These are phyloP conservation scores for Suhomyces xylopsoci DNA, from an alignment of 805 yeast genomes.

Conservation along the genomic window DNA sequence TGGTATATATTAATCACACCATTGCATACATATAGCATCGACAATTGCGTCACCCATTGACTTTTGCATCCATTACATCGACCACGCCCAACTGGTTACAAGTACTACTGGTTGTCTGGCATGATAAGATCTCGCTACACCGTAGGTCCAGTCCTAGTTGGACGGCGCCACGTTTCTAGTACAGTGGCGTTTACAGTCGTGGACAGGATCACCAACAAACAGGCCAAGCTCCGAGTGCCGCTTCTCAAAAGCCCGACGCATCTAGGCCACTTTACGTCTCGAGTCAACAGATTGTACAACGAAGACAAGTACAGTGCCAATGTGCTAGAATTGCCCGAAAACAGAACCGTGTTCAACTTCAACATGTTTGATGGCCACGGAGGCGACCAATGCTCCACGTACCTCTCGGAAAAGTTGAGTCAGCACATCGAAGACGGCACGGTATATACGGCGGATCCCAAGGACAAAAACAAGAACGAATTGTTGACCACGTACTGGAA, in stretches of 20 bases:
- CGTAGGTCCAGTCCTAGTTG: neutral
- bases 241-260: constrained; percentile 64
- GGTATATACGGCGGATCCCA: constrained; percentile 17
- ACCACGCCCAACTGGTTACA: neutral
- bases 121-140: neutral
- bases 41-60: no score
- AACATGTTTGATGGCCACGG: constrained; percentile 95
- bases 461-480: constrained; percentile 30
- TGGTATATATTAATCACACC: no score
- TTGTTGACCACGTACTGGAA: constrained; percentile 54
- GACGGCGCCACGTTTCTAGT: constrained; percentile 13
- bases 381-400: constrained; percentile 69
- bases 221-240: constrained; percentile 48
- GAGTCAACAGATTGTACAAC: constrained; percentile 74
- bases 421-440: constrained; percentile 47
- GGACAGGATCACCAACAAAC: constrained; percentile 14
- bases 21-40: no score
- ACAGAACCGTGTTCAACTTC: constrained; percentile 51
- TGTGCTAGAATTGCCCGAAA: constrained; percentile 40
- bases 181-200: constrained; percentile 29
- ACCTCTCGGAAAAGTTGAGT: constrained; percentile 53
- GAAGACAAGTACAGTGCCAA: constrained; percentile 79
- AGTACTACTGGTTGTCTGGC: neutral
- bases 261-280: constrained; percentile 73
- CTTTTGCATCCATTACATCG: neutral